phyloP scores from a whole-genome alignment of 139 green algal species.

The Closterium sp. region DNA sequence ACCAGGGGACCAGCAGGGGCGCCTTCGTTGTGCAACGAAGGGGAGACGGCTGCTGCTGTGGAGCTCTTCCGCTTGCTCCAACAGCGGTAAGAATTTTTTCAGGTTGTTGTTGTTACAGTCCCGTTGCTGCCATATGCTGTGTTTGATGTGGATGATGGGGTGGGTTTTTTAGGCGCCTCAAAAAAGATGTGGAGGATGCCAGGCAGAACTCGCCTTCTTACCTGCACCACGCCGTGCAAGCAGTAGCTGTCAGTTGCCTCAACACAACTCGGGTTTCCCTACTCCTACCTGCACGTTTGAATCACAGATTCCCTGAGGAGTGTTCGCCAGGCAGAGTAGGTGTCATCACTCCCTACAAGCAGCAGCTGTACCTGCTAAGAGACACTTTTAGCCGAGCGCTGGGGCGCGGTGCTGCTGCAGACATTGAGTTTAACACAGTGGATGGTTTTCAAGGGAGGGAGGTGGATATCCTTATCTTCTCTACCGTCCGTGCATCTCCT shows the following conservation, averaged over 20 bases:
- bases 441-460: constrained; percentile 79
- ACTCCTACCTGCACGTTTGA: too few species aligned
- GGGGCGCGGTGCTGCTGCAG: not conserved
- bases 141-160: constrained; percentile 41
- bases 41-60: constrained; percentile 18
- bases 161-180: too few species aligned
- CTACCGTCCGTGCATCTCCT: constrained; percentile 69
- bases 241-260: too few species aligned
- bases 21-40: constrained; percentile 39
- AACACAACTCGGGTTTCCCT: too few species aligned
- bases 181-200: too few species aligned
- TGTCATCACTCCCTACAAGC: not conserved
- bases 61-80: constrained; percentile 20
- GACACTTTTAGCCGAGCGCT: constrained; percentile 53
- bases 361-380: not conserved
- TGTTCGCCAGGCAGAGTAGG: not conserved
- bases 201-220: too few species aligned
- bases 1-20: not conserved
- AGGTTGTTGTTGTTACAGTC: too few species aligned
- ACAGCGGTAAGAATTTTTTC: too few species aligned
- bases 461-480: constrained; percentile 87
- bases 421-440: constrained; percentile 83
- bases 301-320: constrained; percentile 24
- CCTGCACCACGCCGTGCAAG: not conserved
- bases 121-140: constrained; percentile 33